A percentile compares a stretch with the other conserved stretches of the same genome.
phyloP scores from a whole-genome alignment of 192 early-diverging fungal genomes.

The Thamnidium elegans region DNA sequence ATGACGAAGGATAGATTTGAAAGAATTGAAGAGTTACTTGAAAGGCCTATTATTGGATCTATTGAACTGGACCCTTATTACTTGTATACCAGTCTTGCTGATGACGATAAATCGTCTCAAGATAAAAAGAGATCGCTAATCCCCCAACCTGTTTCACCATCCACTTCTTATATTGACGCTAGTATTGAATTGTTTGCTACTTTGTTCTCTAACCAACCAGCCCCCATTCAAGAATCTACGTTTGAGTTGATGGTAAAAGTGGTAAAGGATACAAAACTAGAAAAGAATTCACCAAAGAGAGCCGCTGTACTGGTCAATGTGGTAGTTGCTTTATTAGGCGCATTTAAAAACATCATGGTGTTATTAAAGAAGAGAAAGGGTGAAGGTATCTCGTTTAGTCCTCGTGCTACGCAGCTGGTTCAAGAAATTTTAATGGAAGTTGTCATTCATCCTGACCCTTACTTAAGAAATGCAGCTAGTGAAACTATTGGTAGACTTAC shows the following conservation, averaged over 20 bases:
- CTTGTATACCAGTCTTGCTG: slow-evolving; percentile 45
- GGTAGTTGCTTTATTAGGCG: slow-evolving; percentile 66
- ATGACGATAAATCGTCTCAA: neutral
- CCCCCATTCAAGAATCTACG: slow-evolving; percentile 68
- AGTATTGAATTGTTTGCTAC: slow-evolving; percentile 76
- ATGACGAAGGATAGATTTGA: slow-evolving; percentile 39
- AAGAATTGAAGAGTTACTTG: slow-evolving; percentile 44
- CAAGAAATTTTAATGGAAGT: slow-evolving; percentile 54
- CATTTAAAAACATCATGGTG: slow-evolving; percentile 55
- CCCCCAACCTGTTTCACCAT: slow-evolving; percentile 48
- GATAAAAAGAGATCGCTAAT: slow-evolving; percentile 14
- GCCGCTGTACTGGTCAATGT: slow-evolving; percentile 79
- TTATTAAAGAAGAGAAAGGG: slow-evolving; percentile 14
- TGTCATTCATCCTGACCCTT: slow-evolving; percentile 64
- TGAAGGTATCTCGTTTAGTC: neutral
- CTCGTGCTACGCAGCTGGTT: slow-evolving; percentile 20
- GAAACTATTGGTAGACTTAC: slow-evolving; percentile 82
- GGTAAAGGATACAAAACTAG: slow-evolving; percentile 59
- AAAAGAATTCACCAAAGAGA: slow-evolving; percentile 69
- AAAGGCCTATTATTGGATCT: slow-evolving; percentile 55
- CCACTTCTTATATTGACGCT: slow-evolving; percentile 69
- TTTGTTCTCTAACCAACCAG: slow-evolving; percentile 66
- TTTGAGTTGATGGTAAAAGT: slow-evolving; percentile 72
- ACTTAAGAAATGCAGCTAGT: slow-evolving; percentile 72
- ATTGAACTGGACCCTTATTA: slow-evolving; percentile 63